phyloP scores from a whole-genome alignment of 331 rosid genomes.

The Prunus yedoensis region DNA sequence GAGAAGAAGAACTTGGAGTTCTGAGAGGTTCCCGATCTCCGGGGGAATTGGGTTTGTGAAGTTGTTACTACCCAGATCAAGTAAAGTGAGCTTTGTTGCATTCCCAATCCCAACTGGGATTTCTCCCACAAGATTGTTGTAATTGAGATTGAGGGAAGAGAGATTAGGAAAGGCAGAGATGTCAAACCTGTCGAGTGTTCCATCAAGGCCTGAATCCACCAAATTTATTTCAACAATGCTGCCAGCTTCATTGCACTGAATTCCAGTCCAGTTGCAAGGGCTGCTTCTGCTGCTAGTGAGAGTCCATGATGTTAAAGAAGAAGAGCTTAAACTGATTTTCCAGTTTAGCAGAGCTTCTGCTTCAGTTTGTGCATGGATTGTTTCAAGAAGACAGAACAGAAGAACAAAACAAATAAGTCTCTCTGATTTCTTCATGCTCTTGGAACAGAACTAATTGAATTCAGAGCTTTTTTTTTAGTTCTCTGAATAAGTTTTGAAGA shows the following conservation, averaged over 20 bases:
- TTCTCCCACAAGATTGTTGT: slow-evolving; percentile 38
- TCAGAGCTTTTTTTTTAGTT: background rate
- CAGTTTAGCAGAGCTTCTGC: slow-evolving; percentile 45
- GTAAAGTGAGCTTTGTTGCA: slow-evolving; percentile 34
- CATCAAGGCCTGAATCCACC: slow-evolving; percentile 18
- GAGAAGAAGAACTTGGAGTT: background rate
- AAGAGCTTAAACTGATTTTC: slow-evolving; percentile 33
- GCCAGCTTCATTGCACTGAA: slow-evolving; percentile 25
- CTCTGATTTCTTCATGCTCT: background rate
- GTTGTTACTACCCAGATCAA: slow-evolving; percentile 39
- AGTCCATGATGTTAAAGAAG: slow-evolving; percentile 22
- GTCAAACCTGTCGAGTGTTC: slow-evolving; percentile 29
- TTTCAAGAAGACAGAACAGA: background rate
- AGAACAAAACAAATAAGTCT: background rate
- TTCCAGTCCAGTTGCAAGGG: slow-evolving; percentile 52
- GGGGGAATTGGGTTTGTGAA: slow-evolving; percentile 18
- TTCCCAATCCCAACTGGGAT: slow-evolving; percentile 41
- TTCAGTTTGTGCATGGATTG: slow-evolving; percentile 22
- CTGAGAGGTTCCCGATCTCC: background rate
- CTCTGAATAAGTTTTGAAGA: background rate
- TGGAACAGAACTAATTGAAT: background rate
- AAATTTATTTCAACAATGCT: slow-evolving; percentile 17
- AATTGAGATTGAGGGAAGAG: slow-evolving; percentile 36
- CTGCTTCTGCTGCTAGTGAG: background rate
- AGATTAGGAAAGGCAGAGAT: slow-evolving; percentile 36